Evolutionary conservation across 805 yeast genomes (phyloP).

Genomic region (Yarrowia osloensis): DNA sequence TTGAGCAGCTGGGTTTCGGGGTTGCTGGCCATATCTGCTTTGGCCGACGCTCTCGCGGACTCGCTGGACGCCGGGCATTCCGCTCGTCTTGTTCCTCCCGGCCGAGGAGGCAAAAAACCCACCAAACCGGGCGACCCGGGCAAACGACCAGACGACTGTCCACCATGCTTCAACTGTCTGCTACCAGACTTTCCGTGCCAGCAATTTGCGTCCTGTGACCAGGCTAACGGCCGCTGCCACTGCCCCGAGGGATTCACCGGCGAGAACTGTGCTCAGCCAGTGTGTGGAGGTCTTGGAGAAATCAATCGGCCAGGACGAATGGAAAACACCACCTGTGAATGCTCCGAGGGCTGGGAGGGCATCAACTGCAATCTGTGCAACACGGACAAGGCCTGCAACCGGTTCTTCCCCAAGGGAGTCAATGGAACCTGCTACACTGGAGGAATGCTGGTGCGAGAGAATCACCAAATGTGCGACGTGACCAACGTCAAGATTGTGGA

Average conservation of each 20-base stretch:
- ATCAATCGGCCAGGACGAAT: constrained; percentile 64
- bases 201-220: constrained; percentile 87
- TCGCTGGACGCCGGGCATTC: background rate
- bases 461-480: constrained; percentile 92
- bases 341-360: constrained; percentile 89
- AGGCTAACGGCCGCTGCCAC: constrained; percentile 86
- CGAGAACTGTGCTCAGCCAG: constrained; percentile 82
- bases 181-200: constrained; percentile 86
- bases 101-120: constrained; percentile 27
- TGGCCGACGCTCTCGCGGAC: background rate
- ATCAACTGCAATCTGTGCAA: constrained; percentile 87
- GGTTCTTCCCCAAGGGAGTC: constrained; percentile 82
- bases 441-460: constrained; percentile 77
- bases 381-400: constrained; percentile 72
- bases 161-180: constrained; percentile 95
- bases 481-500: constrained; percentile 81
- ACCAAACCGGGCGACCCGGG: constrained; percentile 22
- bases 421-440: constrained; percentile 86
- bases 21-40: background rate
- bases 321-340: constrained; percentile 59
- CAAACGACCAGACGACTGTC: constrained; percentile 54
- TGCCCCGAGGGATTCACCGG: constrained; percentile 95
- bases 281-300: constrained; percentile 77
- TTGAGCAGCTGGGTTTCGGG: background rate
- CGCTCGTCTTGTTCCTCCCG: constrained; percentile 16